Evolutionary conservation across 2,329 filamentous ascomycete genomes (phyloP).

Genomic region (Rasamsonia emersonii): DNA sequence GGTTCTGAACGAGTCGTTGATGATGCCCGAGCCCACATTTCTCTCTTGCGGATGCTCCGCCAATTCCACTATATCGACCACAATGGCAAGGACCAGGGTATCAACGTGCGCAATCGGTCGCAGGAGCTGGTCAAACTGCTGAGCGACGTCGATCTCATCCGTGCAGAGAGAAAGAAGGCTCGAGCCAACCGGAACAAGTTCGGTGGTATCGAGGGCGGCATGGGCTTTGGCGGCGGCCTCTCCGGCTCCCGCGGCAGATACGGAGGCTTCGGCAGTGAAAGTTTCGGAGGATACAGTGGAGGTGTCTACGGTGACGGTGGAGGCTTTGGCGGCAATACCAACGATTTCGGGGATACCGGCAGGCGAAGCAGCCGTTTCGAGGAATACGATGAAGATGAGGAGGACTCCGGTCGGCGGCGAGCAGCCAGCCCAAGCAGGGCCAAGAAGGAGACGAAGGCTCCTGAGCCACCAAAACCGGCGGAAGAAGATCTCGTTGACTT

Average conservation of each 20-base stretch:
- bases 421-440: constrained; percentile 35
- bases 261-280: constrained; percentile 85
- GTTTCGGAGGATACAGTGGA: constrained; percentile 60
- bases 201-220: constrained; percentile 81
- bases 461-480: constrained; percentile 69
- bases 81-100: constrained; percentile 96
- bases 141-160: constrained; percentile 54
- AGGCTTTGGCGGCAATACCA: constrained; percentile 72
- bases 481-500: constrained; percentile 90
- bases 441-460: constrained; percentile 49
- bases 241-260: constrained; percentile 57
- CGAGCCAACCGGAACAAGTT: constrained; percentile 88
- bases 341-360: constrained; percentile 60
- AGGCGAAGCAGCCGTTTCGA: constrained; percentile 70
- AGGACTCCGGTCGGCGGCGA: constrained; percentile 46
- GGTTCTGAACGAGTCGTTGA: constrained; percentile 96
- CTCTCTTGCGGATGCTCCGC: constrained; percentile 92
- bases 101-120: constrained; percentile 93
- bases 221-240: constrained; percentile 49
- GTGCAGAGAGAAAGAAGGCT: constrained; percentile 73
- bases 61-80: constrained; percentile 95
- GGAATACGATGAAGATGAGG: constrained; percentile 96
- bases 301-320: constrained; percentile 92
- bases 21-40: constrained; percentile 89
- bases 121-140: constrained; percentile 94